Conservation (phyloP, 1,284 basidiomycete genomes). For the Xerocomus nothofagi region DNA sequence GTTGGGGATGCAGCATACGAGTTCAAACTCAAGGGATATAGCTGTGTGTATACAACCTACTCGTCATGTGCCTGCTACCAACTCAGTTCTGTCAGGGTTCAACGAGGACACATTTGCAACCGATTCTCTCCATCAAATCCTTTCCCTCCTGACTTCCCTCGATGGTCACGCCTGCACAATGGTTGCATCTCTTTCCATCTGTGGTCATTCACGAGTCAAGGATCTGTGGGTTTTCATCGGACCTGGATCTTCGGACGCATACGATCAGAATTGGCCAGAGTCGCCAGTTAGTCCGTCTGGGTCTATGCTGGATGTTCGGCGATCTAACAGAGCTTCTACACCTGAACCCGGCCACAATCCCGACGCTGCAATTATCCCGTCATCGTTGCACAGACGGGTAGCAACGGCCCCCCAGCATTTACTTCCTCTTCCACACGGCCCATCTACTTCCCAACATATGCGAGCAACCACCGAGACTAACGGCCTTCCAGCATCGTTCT, state of each 20-base stretch:
- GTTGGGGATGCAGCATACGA: conserved; percentile 69
- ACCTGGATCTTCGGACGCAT: conserved; percentile 39
- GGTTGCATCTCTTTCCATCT: conserved; percentile 65
- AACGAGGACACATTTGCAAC: conserved; percentile 75
- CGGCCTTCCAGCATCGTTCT: conserved; percentile 17
- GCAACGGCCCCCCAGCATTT: conserved; percentile 35
- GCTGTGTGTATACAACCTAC: conserved; percentile 49
- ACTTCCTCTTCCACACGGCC: conserved; percentile 19
- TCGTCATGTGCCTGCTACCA: conserved; percentile 14
- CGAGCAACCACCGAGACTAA: conserved; percentile 27
- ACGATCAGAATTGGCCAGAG: conserved; percentile 36
- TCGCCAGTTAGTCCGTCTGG: conserved; percentile 36
- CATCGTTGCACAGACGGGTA: conserved; percentile 34
- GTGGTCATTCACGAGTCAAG: conserved; percentile 67
- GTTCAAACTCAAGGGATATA: conserved; percentile 79
- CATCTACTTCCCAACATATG: conserved; percentile 20
- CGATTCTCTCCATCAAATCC: conserved; percentile 73
- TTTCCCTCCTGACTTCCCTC: conserved; percentile 63
- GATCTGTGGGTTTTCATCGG: conserved; percentile 79
- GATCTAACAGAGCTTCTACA: conserved; percentile 37
- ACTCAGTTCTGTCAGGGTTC: conserved; percentile 53
- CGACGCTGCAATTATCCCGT: conserved; percentile 26
- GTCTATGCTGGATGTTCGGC: conserved; percentile 35
- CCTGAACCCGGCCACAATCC: conserved; percentile 29
- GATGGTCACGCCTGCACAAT: conserved; percentile 69